These are phyloP conservation scores for Ophiostoma piceae DNA, from an alignment of 2,329 filamentous ascomycete species.

Conservation along the genomic window DNA sequence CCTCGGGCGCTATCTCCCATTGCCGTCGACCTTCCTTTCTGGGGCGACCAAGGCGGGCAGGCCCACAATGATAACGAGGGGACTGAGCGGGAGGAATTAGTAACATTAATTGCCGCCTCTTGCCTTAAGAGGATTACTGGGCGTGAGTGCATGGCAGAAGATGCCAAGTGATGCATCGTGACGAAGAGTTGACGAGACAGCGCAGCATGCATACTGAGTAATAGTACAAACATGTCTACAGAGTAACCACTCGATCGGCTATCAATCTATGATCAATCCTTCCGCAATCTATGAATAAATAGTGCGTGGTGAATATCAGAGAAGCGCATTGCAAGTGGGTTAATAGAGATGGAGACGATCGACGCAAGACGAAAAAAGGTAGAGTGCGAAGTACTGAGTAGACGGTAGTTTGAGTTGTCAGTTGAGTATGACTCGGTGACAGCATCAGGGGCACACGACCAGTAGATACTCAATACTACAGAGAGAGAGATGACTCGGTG, in stretches of 20 bases:
- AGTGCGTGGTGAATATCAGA: background rate
- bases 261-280: constrained; percentile 11
- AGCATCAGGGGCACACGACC: constrained; percentile 1
- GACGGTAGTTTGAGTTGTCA: background rate
- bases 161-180: background rate
- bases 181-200: too few relatives aligned
- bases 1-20: background rate
- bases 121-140: background rate
- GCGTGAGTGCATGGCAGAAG: background rate
- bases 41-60: constrained; percentile 11
- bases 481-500: background rate
- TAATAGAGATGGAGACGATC: background rate
- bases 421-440: background rate
- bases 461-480: background rate
- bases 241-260: background rate
- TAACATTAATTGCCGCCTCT: background rate
- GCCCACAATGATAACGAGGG: constrained; percentile 5
- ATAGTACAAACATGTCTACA: too few relatives aligned
- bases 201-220: too few relatives aligned
- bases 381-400: background rate
- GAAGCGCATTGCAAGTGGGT: background rate
- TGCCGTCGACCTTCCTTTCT: constrained; percentile 24
- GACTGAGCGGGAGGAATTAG: background rate
- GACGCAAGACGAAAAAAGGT: background rate
- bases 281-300: constrained; percentile 13